phyloP scores from a whole-genome alignment of 257 asterid species.

The Apocynum venetum region DNA sequence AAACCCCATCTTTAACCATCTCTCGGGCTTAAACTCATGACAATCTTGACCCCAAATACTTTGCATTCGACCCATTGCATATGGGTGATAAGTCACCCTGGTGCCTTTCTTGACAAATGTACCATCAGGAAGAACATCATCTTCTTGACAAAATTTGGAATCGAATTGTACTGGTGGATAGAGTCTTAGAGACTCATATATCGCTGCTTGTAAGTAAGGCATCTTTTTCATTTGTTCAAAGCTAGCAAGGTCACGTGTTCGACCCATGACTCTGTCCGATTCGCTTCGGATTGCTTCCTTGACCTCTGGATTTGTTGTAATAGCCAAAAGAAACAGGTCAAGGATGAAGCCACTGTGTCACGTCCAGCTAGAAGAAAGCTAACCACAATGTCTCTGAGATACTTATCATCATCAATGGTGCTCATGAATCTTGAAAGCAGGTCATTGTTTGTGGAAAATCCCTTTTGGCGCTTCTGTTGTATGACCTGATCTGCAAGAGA shows the following conservation, averaged over 20 bases:
- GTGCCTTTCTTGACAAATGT: constrained; percentile 41
- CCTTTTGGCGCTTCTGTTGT: constrained; percentile 21
- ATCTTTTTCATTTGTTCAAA: constrained; percentile 39
- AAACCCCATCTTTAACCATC: constrained; percentile 44
- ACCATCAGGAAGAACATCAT: constrained; percentile 63
- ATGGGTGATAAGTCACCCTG: constrained; percentile 47
- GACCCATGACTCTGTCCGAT: constrained; percentile 33
- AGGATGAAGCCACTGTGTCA: constrained; percentile 64
- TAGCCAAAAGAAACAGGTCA: constrained; percentile 64
- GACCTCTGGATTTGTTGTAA: constrained; percentile 23
- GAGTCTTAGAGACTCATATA: constrained; percentile 63
- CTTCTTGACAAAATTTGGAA: constrained; percentile 54
- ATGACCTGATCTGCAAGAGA: constrained; percentile 31
- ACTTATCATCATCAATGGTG: constrained; percentile 38
- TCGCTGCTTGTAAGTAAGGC: constrained; percentile 61
- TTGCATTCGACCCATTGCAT: constrained; percentile 57
- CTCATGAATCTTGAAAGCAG: constrained; percentile 61
- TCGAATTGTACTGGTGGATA: constrained; percentile 86
- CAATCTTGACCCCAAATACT: constrained; percentile 45
- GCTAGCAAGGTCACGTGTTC: constrained; percentile 6
- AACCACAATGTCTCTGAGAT: constrained; percentile 59
- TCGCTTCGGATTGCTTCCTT: constrained; percentile 26
- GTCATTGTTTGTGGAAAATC: constrained; percentile 25
- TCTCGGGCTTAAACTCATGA: constrained; percentile 41
- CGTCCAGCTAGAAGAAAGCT: constrained; percentile 78